phyloP scores from a whole-genome alignment of 495 filamentous ascomycete species.

The Penicillium argentinense region DNA sequence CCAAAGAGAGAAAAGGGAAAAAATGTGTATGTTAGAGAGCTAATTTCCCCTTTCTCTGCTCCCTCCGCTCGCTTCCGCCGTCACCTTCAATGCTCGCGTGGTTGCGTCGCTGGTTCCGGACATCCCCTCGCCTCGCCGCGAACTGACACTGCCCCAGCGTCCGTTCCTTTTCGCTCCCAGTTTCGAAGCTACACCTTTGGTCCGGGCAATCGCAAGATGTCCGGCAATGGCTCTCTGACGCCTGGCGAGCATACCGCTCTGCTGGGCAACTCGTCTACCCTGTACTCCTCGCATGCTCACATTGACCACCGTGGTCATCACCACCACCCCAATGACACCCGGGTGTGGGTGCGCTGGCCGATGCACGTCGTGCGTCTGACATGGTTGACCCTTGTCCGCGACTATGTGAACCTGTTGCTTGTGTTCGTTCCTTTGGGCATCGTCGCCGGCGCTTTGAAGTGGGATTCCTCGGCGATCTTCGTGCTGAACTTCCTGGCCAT shows the following conservation, averaged over 20 bases:
- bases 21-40: slow-evolving; percentile 18
- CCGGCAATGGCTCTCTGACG: slow-evolving; percentile 30
- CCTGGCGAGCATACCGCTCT: slow-evolving; percentile 34
- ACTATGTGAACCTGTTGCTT: slow-evolving; percentile 84
- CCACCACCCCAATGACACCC: slow-evolving; percentile 36
- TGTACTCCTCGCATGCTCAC: slow-evolving; percentile 14
- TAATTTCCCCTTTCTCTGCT: slow-evolving; percentile 8
- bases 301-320: slow-evolving; percentile 13
- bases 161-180: slow-evolving; percentile 28
- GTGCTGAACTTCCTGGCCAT: slow-evolving; percentile 94
- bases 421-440: slow-evolving; percentile 91
- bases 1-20: neutral
- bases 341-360: slow-evolving; percentile 57
- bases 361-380: slow-evolving; percentile 48
- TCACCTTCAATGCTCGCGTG: neutral
- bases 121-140: no score
- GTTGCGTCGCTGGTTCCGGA: neutral
- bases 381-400: slow-evolving; percentile 56
- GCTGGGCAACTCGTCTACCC: slow-evolving; percentile 27
- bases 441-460: slow-evolving; percentile 66
- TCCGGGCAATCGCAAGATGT: slow-evolving; percentile 32
- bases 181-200: slow-evolving; percentile 38
- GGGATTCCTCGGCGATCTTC: slow-evolving; percentile 78
- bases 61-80: slow-evolving; percentile 1
- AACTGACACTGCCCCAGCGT: no score